Evolutionary conservation across 768 basidiomycete species (phyloP), one percentile per base, ranked within the genome.

Genomic region (Pleurotus platypus): DNA sequence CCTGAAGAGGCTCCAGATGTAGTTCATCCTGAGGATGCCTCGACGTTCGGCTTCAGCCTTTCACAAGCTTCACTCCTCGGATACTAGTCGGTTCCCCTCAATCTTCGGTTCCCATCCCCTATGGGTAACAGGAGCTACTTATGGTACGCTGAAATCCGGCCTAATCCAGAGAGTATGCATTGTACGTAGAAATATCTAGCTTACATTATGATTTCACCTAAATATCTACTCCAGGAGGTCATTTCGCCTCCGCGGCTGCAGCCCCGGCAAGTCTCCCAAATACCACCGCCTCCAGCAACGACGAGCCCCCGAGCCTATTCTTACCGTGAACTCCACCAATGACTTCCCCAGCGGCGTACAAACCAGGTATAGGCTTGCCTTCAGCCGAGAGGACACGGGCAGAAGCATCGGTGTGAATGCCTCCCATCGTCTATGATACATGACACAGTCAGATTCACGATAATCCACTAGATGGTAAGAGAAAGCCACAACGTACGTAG

Each of bases 321-420:
- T 60, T 48, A 16, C 66, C 67, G 46, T 69, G 67, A 27, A 69
- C 66, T n/a, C 67, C 67, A 27, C 67, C 67, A 40, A 66, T 67
- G 24, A 63, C 63, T 49, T 69, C 67, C 3, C 67, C 67, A 5
- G 67, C 64, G 11, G 67, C 67, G 26, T 46, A 69, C 0, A 69
- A 57, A 1, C 67, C 67, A 9, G 59, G 50, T 16, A 69, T 63
- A 16, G 61, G 59, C 22, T 39, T 45, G 3, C 46, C 61, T 13
- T 42, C 46, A 35, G 40, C 57, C 12, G 57, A 55, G 27, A 68
- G 60, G 47, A 67, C 66, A 49, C 60, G 64, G 27, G 61, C 63
- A 15, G 57, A 49, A 11, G 60, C 59, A 45, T 67, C 64, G 47
- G 64, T 58, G 35, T 58, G 7, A 37, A 68, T 61, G 24, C 67